A percentile compares a stretch with the other conserved stretches of the same genome.
Conservation (phyloP, 805 yeast genomes). For the Wickerhamomyces kurtzmanii region DNA sequence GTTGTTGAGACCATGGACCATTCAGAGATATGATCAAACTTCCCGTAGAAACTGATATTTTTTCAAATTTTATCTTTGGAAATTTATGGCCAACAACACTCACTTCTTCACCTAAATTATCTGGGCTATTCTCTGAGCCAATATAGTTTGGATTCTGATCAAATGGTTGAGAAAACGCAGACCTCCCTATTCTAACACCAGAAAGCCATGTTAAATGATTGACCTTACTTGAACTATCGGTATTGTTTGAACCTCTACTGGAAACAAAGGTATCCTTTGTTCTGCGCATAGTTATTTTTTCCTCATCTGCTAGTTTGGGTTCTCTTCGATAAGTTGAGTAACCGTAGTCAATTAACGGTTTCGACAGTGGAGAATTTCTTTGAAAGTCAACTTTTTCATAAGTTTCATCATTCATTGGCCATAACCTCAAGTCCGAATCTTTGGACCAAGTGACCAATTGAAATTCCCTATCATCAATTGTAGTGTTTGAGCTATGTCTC, state of each 20-base stretch:
- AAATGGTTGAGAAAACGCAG: slow-evolving; percentile 16
- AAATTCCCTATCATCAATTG: slow-evolving; percentile 64
- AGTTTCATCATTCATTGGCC: slow-evolving; percentile 53
- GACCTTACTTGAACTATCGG: slow-evolving; percentile 25
- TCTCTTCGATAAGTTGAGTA: slow-evolving; percentile 43
- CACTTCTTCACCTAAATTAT: slow-evolving; percentile 86
- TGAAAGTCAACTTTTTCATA: slow-evolving; percentile 36
- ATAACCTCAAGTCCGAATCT: slow-evolving; percentile 74
- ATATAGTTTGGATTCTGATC: slow-evolving; percentile 23
- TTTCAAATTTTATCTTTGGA: slow-evolving; percentile 79
- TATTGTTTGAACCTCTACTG: slow-evolving; percentile 20
- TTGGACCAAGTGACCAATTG: slow-evolving; percentile 93
- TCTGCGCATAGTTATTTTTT: slow-evolving; percentile 23
- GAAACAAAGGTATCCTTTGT: slow-evolving; percentile 29
- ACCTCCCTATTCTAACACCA: slow-evolving; percentile 59
- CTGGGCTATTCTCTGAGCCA: slow-evolving; percentile 28
- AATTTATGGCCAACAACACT: slow-evolving; percentile 81
- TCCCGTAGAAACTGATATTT: slow-evolving; percentile 83
- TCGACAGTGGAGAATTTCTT: slow-evolving; percentile 24
- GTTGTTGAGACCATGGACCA: slow-evolving; percentile 56
- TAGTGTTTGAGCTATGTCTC: slow-evolving; percentile 35
- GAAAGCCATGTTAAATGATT: slow-evolving; percentile 88
- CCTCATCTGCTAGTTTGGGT: slow-evolving; percentile 23
- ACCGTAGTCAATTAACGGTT: slow-evolving; percentile 30
- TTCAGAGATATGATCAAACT: slow-evolving; percentile 63